A percentile compares a stretch with the other conserved stretches of the same genome.
phyloP scores from a whole-genome alignment of 768 basidiomycete genomes.

The Kwoniella dejecticola region DNA sequence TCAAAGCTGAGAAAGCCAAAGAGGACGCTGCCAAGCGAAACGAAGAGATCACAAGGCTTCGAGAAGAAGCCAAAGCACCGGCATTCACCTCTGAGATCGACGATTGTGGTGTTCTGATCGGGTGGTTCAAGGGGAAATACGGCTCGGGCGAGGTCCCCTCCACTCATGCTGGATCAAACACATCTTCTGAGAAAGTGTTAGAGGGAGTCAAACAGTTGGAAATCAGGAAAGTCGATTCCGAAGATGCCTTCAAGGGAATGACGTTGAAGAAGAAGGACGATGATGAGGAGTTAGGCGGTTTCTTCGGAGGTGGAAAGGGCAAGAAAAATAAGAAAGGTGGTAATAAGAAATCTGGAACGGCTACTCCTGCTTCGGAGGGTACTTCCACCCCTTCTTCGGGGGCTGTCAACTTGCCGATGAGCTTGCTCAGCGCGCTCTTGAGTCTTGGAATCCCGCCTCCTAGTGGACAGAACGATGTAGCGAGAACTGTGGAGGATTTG shows the following conservation, averaged over 20 bases:
- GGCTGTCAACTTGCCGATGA: constrained; percentile 71
- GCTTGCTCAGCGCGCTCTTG: constrained; percentile 85
- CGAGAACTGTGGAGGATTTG: constrained; percentile 82
- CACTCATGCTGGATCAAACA: constrained; percentile 42
- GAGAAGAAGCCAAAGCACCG: constrained; percentile 86
- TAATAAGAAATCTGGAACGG: constrained; percentile 45
- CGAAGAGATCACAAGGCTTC: constrained; percentile 75
- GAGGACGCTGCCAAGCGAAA: constrained; percentile 72
- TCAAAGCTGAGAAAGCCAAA: constrained; percentile 76
- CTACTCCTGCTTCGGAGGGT: constrained; percentile 47
- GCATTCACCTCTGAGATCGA: constrained; percentile 92
- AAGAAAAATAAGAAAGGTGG: constrained; percentile 64
- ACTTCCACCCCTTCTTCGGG: constrained; percentile 56
- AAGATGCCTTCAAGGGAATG: constrained; percentile 64
- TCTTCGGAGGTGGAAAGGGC: constrained; percentile 59
- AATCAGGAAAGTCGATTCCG: constrained; percentile 73
- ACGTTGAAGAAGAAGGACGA: constrained; percentile 93
- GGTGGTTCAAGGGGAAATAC: constrained; percentile 55
- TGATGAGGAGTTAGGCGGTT: constrained; percentile 67
- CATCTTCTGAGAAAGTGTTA: constrained; percentile 23
- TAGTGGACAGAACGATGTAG: constrained; percentile 70
- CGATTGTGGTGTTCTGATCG: constrained; percentile 67
- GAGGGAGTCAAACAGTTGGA: constrained; percentile 67
- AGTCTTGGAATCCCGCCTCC: constrained; percentile 89
- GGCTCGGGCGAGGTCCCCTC: constrained; percentile 47